phyloP scores from a whole-genome alignment of 768 basidiomycete genomes.

The Sistotremastrum suecicum region DNA sequence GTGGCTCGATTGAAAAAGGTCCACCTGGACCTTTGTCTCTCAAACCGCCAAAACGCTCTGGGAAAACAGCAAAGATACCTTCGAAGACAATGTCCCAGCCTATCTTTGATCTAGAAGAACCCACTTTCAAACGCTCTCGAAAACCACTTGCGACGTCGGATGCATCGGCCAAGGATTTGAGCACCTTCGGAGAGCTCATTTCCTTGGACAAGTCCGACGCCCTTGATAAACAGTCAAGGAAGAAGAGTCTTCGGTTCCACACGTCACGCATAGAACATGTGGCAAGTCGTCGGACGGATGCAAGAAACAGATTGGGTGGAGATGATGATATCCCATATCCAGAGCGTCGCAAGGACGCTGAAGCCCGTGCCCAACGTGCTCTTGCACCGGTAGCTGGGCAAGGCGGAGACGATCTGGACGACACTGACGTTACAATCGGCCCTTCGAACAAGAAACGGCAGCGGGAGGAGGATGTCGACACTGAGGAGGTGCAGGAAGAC shows the following conservation, averaged over 20 bases:
- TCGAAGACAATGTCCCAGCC: slow-evolving; percentile 17
- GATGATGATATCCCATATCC: slow-evolving; percentile 93
- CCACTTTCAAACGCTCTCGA: slow-evolving; percentile 38
- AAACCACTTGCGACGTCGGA: slow-evolving; percentile 2
- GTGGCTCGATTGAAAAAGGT: slow-evolving; percentile 18
- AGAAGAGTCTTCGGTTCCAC: slow-evolving; percentile 82
- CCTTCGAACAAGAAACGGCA: slow-evolving; percentile 15
- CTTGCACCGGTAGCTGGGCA: slow-evolving; percentile 16
- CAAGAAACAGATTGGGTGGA: slow-evolving; percentile 62
- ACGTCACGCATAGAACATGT: slow-evolving; percentile 82
- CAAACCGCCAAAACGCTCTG: not conserved
- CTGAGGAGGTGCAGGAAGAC: slow-evolving; percentile 32
- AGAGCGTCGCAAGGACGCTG: slow-evolving; percentile 52
- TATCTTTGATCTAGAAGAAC: slow-evolving; percentile 70
- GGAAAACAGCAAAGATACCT: slow-evolving; percentile 25
- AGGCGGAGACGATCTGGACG: slow-evolving; percentile 58
- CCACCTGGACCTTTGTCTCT: slow-evolving; percentile 17
- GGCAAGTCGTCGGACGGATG: slow-evolving; percentile 58
- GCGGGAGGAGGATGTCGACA: slow-evolving; percentile 17
- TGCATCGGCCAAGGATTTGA: slow-evolving; percentile 14
- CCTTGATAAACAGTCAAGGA: slow-evolving; percentile 70
- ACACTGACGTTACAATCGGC: slow-evolving; percentile 30
- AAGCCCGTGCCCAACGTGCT: slow-evolving; percentile 33
- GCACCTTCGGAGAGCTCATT: slow-evolving; percentile 65
- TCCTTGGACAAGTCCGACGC: slow-evolving; percentile 57